Percentiles rank a stretch among this genome's conserved stretches.
These are phyloP conservation scores for Lophiostoma macrostomum DNA, from an alignment of 495 filamentous ascomycete species.

Conservation along the genomic window DNA sequence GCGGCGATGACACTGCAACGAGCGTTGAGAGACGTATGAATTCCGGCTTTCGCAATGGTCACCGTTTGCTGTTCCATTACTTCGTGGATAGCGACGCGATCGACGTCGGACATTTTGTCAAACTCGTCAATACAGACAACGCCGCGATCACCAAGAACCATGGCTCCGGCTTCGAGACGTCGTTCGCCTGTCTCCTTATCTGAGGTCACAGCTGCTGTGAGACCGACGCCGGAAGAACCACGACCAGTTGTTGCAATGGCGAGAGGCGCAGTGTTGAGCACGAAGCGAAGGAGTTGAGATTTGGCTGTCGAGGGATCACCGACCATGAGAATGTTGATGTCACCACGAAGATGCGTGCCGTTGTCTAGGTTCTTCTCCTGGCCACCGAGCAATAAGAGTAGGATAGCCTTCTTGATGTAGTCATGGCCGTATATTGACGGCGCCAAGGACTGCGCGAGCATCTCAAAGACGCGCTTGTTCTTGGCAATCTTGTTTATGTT, in stretches of 20 bases:
- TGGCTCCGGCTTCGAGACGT: slow-evolving; percentile 92
- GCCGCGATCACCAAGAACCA: slow-evolving; percentile 95
- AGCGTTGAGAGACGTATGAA: slow-evolving; percentile 96
- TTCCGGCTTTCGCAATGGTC: slow-evolving; percentile 97
- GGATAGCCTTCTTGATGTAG: slow-evolving; percentile 96
- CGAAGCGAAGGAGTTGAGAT: slow-evolving; percentile 94
- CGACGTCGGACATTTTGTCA: slow-evolving; percentile 99
- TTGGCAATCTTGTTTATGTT: slow-evolving; percentile 98
- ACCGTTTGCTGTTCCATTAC: slow-evolving; percentile 99
- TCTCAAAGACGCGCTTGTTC: slow-evolving; percentile 89
- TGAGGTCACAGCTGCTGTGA: slow-evolving; percentile 91
- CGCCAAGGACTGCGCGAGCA: slow-evolving; percentile 94
- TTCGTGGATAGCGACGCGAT: slow-evolving; percentile 98
- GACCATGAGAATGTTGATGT: slow-evolving; percentile 99
- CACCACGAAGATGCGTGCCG: slow-evolving; percentile 93
- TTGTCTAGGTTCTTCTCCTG: slow-evolving; percentile 99
- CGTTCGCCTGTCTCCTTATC: slow-evolving; percentile 98
- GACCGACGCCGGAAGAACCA: slow-evolving; percentile 95
- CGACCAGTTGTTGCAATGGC: slow-evolving; percentile 97
- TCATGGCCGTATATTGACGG: slow-evolving; percentile 97
- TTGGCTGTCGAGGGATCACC: slow-evolving; percentile 98
- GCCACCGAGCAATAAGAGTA: slow-evolving; percentile 95
- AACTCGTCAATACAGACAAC: slow-evolving; percentile 99
- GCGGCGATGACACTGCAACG: slow-evolving; percentile 95
- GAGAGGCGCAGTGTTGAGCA: slow-evolving; percentile 93